Percentiles rank a stretch among this genome's conserved stretches.
Conservation (phyloP, 192 early-diverging fungal species). For the Backusella tarrabulga region DNA sequence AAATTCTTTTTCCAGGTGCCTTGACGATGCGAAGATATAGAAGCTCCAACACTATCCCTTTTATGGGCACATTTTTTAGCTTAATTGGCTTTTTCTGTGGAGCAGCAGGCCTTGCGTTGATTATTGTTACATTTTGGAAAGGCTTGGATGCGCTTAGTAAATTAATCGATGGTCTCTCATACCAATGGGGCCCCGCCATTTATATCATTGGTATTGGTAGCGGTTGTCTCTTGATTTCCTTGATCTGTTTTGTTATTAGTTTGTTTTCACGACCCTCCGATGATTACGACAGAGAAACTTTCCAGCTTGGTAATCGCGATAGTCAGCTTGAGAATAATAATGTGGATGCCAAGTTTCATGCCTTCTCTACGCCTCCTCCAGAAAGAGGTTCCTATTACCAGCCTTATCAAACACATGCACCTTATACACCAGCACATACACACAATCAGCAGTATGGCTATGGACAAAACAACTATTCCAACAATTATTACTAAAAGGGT, state of each 20-base stretch:
- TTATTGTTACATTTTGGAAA: constrained; percentile 10
- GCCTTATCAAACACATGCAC: neutral
- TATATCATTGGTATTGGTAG: constrained; percentile 11
- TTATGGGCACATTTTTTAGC: constrained; percentile 12
- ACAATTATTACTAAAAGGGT: neutral
- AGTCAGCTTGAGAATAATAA: neutral
- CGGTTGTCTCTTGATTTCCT: constrained; percentile 5
- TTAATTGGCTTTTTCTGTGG: constrained; percentile 8
- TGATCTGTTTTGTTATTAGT: neutral
- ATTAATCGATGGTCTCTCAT: neutral
- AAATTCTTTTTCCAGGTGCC: neutral
- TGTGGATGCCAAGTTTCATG: neutral
- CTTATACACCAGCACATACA: neutral
- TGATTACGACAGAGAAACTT: neutral
- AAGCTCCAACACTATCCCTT: neutral
- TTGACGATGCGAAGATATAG: constrained; percentile 6
- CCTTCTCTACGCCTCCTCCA: neutral
- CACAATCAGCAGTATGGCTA: neutral
- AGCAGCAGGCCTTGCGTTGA: constrained; percentile 4
- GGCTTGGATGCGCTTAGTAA: neutral
- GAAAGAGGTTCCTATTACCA: neutral
- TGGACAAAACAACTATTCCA: neutral
- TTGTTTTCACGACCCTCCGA: neutral
- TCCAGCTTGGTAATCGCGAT: neutral
- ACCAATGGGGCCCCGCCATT: constrained; percentile 13